These are phyloP conservation scores for Sphaerulina populicola DNA, from an alignment of 2,329 filamentous ascomycete genomes.

Conservation along the genomic window DNA sequence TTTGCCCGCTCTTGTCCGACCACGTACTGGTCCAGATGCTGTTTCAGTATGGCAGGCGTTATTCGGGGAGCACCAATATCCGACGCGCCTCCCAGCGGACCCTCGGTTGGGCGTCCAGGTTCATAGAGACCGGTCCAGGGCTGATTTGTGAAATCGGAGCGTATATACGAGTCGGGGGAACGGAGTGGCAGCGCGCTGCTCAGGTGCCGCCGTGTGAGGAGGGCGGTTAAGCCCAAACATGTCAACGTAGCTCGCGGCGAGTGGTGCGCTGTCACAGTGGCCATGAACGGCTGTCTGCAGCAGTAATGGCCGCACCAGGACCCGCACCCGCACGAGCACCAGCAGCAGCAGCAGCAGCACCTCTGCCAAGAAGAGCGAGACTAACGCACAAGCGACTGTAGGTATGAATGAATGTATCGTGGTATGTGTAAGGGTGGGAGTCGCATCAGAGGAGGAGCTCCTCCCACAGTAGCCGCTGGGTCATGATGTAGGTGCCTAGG, in stretches of 20 bases:
- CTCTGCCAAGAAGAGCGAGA: too few relatives aligned
- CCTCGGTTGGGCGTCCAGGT: conserved; percentile 51
- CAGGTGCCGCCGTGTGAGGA: conserved; percentile 31
- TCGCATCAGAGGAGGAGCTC: too few relatives aligned
- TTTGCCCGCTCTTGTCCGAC: conserved; percentile 93
- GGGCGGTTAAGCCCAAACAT: conserved; percentile 34
- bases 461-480: too few relatives aligned
- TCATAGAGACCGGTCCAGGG: conserved; percentile 58
- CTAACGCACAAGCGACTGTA: not conserved
- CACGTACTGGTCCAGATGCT: conserved; percentile 88
- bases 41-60: conserved; percentile 64
- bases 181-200: conserved; percentile 24
- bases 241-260: conserved; percentile 37
- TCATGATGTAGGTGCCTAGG: too few relatives aligned
- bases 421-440: too few relatives aligned
- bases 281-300: conserved; percentile 9
- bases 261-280: conserved; percentile 13
- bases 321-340: too few relatives aligned
- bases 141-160: conserved; percentile 56
- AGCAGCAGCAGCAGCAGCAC: not conserved
- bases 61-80: conserved; percentile 51
- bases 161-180: conserved; percentile 42
- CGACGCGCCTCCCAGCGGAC: conserved; percentile 54
- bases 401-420: too few relatives aligned
- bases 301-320: not conserved